These are phyloP conservation scores for Colletotrichum tofieldiae DNA, from an alignment of 2,329 filamentous ascomycete genomes.

Conservation along the genomic window DNA sequence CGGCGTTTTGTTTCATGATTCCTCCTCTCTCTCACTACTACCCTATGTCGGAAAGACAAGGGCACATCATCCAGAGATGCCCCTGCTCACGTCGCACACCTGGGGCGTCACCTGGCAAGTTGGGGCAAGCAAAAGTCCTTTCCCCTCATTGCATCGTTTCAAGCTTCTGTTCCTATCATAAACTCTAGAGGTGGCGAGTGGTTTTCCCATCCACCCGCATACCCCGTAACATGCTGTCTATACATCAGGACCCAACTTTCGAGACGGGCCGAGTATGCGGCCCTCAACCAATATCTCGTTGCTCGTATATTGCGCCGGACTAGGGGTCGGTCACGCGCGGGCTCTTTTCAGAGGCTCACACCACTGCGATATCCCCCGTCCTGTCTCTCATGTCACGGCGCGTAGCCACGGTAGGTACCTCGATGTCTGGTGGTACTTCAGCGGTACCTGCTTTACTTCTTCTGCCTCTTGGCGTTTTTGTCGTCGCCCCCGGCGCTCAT, in stretches of 20 bases:
- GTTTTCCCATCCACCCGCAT: conserved; percentile 4
- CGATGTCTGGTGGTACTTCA: conserved; percentile 45
- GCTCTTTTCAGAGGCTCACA: neutral
- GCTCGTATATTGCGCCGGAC: neutral
- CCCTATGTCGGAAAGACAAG: conserved; percentile 1
- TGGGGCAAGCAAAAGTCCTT: neutral
- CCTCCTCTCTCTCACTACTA: conserved; percentile 7
- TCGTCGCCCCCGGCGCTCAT: conserved; percentile 77
- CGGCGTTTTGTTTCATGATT: conserved; percentile 23
- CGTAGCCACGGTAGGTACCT: conserved; percentile 41
- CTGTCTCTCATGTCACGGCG: conserved; percentile 36
- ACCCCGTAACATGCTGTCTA: conserved; percentile 9
- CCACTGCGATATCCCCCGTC: conserved; percentile 4
- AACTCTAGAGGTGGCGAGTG: conserved; percentile 18
- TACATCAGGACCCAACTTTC: neutral
- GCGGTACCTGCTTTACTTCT: conserved; percentile 61
- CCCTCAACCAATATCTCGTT: neutral
- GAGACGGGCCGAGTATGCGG: conserved; percentile 1
- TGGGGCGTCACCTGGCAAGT: conserved; percentile 3
- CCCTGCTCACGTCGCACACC: conserved; percentile 7
- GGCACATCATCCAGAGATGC: conserved; percentile 18
- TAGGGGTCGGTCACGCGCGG: neutral
- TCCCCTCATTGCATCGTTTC: conserved; percentile 27
- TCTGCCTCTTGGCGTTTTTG: conserved; percentile 71
- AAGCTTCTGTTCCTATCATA: conserved; percentile 27